phyloP scores from a whole-genome alignment of 2,329 filamentous ascomycete species.

The Clarireedia hainanense region DNA sequence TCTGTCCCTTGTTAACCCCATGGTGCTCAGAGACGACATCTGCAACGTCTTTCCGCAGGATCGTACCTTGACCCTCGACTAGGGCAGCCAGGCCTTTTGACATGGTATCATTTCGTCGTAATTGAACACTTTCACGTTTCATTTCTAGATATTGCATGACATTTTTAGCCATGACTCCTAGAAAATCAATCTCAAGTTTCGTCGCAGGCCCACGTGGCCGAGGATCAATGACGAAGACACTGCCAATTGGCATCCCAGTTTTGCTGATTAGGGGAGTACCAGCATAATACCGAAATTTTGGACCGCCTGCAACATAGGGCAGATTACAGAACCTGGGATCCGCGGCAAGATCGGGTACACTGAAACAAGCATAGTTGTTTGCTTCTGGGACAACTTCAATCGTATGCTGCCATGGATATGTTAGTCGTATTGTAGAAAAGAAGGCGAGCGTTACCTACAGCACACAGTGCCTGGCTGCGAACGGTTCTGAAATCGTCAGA shows the following conservation, averaged over 20 bases:
- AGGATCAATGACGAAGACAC: constrained; percentile 50
- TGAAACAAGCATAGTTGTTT: constrained; percentile 11
- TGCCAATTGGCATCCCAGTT: constrained; percentile 37
- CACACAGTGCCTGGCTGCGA: constrained; percentile 9
- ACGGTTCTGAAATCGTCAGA: constrained; percentile 7
- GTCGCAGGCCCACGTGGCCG: constrained; percentile 39
- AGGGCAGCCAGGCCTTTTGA: constrained; percentile 44
- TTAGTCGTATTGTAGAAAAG: not conserved
- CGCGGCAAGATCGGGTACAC: constrained; percentile 10
- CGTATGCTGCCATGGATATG: constrained; percentile 2
- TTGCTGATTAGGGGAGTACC: constrained; percentile 12
- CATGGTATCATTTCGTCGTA: constrained; percentile 42
- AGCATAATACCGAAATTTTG: constrained; percentile 13
- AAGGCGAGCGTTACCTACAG: not conserved
- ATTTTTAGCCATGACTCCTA: constrained; percentile 46
- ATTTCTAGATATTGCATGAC: constrained; percentile 53
- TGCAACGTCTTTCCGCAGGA: not conserved
- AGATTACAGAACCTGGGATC: constrained; percentile 10
- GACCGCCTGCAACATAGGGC: constrained; percentile 12
- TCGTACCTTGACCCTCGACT: constrained; percentile 33
- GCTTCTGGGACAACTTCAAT: constrained; percentile 7
- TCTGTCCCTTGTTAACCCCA: not conserved
- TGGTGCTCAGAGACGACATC: not conserved
- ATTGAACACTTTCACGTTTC: constrained; percentile 42
- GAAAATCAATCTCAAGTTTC: constrained; percentile 39